phyloP scores from a whole-genome alignment of 179 eudicot genomes.

The Beta corolliflora region DNA sequence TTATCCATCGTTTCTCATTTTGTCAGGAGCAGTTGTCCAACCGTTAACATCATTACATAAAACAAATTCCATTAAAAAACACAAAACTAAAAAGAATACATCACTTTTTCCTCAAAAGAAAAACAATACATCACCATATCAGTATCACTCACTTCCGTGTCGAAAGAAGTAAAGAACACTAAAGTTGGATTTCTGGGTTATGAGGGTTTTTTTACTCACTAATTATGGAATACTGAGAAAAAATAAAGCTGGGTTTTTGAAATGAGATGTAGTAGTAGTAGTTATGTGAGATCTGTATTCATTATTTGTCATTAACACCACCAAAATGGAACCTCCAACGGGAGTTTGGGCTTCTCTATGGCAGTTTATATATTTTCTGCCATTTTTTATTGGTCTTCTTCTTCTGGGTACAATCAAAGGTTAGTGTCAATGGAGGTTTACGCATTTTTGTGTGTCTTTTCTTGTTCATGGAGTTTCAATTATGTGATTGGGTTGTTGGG shows the following conservation, averaged over 20 bases:
- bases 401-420: constrained; percentile 86
- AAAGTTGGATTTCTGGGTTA: neutral
- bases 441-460: no score
- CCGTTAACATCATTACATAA: neutral
- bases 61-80: neutral
- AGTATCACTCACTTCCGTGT: no score
- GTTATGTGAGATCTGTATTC: neutral
- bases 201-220: neutral
- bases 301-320: neutral
- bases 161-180: neutral
- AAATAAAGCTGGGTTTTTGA: no score
- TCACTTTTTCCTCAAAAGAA: neutral
- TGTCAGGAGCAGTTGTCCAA: neutral
- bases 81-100: no score
- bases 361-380: constrained; percentile 80
- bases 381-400: constrained; percentile 85
- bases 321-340: constrained; percentile 77
- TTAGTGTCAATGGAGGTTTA: constrained; percentile 20
- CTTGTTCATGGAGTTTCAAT: neutral
- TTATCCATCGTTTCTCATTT: neutral
- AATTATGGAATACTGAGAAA: neutral
- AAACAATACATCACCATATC: neutral
- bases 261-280: neutral
- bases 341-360: constrained; percentile 71
- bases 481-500: neutral